Evolutionary conservation across 179 eudicot species (phyloP), one percentile per base, ranked within the genome.

Genomic region (Sideroxylon spinosum): DNA sequence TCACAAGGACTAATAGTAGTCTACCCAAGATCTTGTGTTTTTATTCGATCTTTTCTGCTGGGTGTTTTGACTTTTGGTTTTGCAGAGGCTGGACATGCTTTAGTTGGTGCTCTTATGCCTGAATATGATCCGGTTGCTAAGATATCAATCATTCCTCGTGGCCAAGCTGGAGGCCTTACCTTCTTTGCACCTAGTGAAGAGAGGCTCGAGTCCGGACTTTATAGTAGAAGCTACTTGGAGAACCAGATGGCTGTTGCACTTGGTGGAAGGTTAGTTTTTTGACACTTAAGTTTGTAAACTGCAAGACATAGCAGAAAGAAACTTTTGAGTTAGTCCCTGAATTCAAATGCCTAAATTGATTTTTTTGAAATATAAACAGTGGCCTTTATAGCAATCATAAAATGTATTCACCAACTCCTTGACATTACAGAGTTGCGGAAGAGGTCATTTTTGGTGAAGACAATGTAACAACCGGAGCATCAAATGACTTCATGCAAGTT

Each of bases 161-260:
- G 99, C 48, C 99, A 96, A 90, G 99, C 99, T 16, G 99, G 99
- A 26, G 99, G 99, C 56, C 97, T 95, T 57, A 95, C 99, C 52
- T 95, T 95, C 86, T 95, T 96, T 81, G 99, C 99, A 67, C 99
- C 99, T n/a, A 96, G 99, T 74, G 99, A 96, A 82, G 99, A 96
- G 83, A 89, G 99, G 77, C 89, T 96, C 22, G 99, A 96, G 76
- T 96, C 99, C 23, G 99, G 99, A 64, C 92, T 96, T 74, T 96
- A 96, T 81, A 94, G 99, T 78, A 89, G 97, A 84, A 94, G 97
- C 90, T 94, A 96, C 87, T 89, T 96, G 22, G 99, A 96, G 83
- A 96, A 96, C 85, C 99, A 96, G 91, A 96, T 96, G 99, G 99
- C 99, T 48, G 99, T 96, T 76, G 99, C 99, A 63, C 95, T 96